Base-by-base conservation (phyloP, 1,284 basidiomycete genomes). In the Leccinum fuscescens region DNA sequence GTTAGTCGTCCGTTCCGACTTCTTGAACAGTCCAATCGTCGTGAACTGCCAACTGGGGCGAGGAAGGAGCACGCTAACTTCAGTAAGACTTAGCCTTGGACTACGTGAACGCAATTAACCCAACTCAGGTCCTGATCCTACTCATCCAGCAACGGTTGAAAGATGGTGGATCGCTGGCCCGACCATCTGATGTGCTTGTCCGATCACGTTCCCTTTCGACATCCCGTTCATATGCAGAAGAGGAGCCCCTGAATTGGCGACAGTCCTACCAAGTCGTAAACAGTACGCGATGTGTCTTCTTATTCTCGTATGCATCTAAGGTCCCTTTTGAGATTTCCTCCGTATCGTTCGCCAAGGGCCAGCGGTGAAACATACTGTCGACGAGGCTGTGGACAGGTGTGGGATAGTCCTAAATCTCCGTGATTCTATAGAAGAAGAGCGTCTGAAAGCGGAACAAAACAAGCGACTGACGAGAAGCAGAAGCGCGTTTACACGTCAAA, bases 31-130 rank as follows among this genome's bases (percentile, higher is more conserved):
- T 0, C 93, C 95, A 0, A 91, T 99, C 63, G 89, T 99, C 24
- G 85, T 99, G 56, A 99, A 99, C 72, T 97, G 96, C 70, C 97
- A 99, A 75, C 85, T 99, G 3, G 96, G 96, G 3, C 81, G 94
- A 35, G 96, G 96, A n/a, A 82, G 97, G 67, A 95, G 93, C 63
- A 97, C 96, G 0, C 79, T 96, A 64, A 89, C 94, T 15, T 91
- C 95, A 6, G 92, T 90, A 61, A 66, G 85, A 71, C n/a, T 50
- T 5, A n/a, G 0, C 20, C 22, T 46, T 54, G 39, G 20, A 54
- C 50, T 53, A 55, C 11, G 50, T 42, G 44, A 52, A 54, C n/a
- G 22, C 2, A 4, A 7, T 37, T 67, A 2, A 75, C 53, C 37
- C 15, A 33, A 17, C 39, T 22, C 64, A 91, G 89, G 83, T 96